A percentile compares a stretch with the other conserved stretches of the same genome.
These are phyloP conservation scores for Straminergon stramineum DNA, from an alignment of 225 moss, liverwort and hornwort species.

Conservation along the genomic window DNA sequence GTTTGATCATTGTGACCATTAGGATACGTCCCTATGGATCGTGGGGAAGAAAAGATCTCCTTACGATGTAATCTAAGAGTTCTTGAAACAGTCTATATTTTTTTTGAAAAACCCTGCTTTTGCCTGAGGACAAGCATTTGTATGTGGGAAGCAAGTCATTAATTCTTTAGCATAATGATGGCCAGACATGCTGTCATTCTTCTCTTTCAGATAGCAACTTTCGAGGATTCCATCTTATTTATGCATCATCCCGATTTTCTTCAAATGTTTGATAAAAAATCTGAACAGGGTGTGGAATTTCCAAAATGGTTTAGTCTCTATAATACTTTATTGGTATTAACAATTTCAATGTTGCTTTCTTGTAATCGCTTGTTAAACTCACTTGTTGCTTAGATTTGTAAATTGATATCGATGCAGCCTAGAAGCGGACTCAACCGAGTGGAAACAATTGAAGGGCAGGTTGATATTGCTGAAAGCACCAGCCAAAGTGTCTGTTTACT, in stretches of 20 bases:
- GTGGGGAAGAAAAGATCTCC: background rate
- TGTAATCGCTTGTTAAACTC: background rate
- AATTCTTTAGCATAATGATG: background rate
- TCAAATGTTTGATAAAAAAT: background rate
- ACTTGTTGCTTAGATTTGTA: background rate
- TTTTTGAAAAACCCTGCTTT: background rate
- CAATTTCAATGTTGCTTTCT: background rate
- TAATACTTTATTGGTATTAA: background rate
- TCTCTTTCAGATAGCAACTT: background rate
- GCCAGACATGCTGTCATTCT: background rate
- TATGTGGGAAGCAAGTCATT: background rate
- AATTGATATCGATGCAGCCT: conserved; percentile 33
- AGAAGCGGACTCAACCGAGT: conserved; percentile 39
- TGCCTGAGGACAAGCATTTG: background rate
- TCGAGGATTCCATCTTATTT: background rate
- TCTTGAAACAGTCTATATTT: background rate
- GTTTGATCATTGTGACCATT: background rate
- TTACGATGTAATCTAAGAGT: background rate
- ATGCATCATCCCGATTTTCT: background rate
- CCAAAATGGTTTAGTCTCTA: background rate
- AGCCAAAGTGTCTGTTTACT: conserved; percentile 43
- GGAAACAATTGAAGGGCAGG: conserved; percentile 69
- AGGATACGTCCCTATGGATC: background rate
- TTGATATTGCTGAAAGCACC: conserved; percentile 56
- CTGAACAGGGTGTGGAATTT: background rate